Percentiles rank a stretch among this genome's conserved stretches.
phyloP scores from a whole-genome alignment of 1,284 basidiomycete species.

The Ceratobasidium sp. region DNA sequence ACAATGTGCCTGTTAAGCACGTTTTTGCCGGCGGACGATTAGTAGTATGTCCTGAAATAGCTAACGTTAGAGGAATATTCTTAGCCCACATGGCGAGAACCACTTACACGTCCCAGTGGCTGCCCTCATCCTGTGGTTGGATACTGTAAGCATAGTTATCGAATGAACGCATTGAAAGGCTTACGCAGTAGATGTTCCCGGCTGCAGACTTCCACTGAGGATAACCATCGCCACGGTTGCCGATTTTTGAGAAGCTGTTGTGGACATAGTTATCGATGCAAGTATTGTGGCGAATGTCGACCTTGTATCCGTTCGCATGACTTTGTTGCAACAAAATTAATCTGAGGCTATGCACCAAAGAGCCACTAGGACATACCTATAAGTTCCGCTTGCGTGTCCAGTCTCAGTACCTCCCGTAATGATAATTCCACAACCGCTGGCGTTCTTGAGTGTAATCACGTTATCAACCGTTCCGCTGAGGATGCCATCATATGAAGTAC shows the following conservation, averaged over 20 bases:
- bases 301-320: conserved; percentile 47
- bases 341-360: not conserved
- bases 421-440: conserved; percentile 35
- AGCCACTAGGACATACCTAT: conserved; percentile 22
- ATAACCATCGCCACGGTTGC: conserved; percentile 43
- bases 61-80: not conserved
- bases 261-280: conserved; percentile 41
- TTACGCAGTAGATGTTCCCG: conserved; percentile 47
- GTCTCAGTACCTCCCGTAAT: conserved; percentile 46
- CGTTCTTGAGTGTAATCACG: conserved; percentile 46
- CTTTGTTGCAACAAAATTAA: not conserved
- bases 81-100: too few relatives aligned
- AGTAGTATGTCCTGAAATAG: not conserved
- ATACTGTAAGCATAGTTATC: not conserved
- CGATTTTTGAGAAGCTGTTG: conserved; percentile 44
- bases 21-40: not conserved
- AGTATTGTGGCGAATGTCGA: conserved; percentile 38
- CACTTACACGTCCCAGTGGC: conserved; percentile 47
- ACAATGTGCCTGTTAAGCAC: not conserved
- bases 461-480: conserved; percentile 43
- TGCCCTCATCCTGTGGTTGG: conserved; percentile 42
- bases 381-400: conserved; percentile 45
- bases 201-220: conserved; percentile 46
- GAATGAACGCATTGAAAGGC: not conserved
- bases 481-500: conserved; percentile 45